Evolutionary conservation across 441 rosid species (phyloP).

Genomic region (Aleurites moluccanus): DNA sequence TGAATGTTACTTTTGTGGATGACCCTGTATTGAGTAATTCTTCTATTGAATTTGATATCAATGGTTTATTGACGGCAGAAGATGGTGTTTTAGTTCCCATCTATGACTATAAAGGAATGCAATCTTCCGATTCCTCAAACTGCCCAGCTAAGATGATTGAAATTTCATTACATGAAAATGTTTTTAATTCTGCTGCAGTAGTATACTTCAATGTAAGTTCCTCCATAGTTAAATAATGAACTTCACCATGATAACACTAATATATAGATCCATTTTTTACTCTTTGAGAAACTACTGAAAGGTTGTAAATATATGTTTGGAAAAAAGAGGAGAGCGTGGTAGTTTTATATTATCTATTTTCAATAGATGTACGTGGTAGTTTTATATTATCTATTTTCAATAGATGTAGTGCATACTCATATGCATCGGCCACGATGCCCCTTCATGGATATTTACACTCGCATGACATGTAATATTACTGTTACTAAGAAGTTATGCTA

Average conservation of each 20-base stretch:
- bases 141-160: conserved; percentile 53
- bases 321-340: background rate
- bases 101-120: conserved; percentile 23
- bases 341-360: background rate
- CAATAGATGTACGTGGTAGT: background rate
- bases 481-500: conserved; percentile 17
- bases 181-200: conserved; percentile 57
- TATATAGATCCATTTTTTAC: background rate
- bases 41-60: conserved; percentile 52
- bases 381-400: background rate
- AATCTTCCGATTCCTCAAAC: conserved; percentile 29
- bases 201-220: conserved; percentile 75
- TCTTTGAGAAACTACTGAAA: background rate
- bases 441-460: background rate
- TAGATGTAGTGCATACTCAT: background rate
- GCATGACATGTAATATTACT: background rate
- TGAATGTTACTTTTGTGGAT: conserved; percentile 64
- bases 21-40: conserved; percentile 55
- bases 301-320: background rate
- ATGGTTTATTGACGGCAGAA: conserved; percentile 54
- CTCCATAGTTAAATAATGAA: background rate
- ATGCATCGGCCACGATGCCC: background rate
- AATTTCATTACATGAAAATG: conserved; percentile 56
- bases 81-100: conserved; percentile 29
- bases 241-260: background rate